These are phyloP conservation scores for Suhomyces guaymorum DNA, from an alignment of 1,139 yeast species.

Conservation along the genomic window DNA sequence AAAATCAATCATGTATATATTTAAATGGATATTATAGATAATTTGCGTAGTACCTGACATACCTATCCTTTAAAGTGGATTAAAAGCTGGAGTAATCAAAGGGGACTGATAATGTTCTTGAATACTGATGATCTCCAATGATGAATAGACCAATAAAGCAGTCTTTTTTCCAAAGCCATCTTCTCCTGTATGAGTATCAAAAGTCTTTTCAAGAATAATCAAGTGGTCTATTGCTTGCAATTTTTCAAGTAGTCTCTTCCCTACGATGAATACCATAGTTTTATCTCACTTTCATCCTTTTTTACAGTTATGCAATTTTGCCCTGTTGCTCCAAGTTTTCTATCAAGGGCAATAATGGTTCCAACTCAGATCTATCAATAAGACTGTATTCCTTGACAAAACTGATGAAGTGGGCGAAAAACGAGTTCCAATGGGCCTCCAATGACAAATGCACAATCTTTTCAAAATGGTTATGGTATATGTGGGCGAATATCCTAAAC, in stretches of 20 bases:
- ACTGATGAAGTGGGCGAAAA: slow-evolving; percentile 92
- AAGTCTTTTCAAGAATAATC: no score
- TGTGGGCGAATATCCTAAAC: slow-evolving; percentile 96
- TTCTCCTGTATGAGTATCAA: no score
- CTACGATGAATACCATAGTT: no score
- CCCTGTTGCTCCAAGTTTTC: slow-evolving; percentile 84
- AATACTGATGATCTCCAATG: no score
- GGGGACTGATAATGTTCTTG: no score
- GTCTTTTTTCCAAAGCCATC: no score
- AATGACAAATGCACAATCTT: slow-evolving; percentile 83
- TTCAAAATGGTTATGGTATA: slow-evolving; percentile 92
- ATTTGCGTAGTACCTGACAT: neutral
- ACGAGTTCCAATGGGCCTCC: slow-evolving; percentile 98
- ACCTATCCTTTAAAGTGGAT: neutral
- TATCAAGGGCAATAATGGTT: slow-evolving; percentile 74
- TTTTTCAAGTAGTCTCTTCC: no score
- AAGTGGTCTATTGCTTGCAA: no score
- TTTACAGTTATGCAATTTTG: slow-evolving; percentile 62
- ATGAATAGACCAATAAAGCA: no score
- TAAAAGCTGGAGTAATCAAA: no score
- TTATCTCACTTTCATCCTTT: no score
- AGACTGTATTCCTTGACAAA: slow-evolving; percentile 82
- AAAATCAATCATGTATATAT: slow-evolving; percentile 2
- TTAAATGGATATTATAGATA: slow-evolving; percentile 1
- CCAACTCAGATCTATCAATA: slow-evolving; percentile 75